Evolutionary conservation across 345 rosid genomes (phyloP), one percentile per base, ranked within the genome.

Genomic region (Noccaea caerulescens): DNA sequence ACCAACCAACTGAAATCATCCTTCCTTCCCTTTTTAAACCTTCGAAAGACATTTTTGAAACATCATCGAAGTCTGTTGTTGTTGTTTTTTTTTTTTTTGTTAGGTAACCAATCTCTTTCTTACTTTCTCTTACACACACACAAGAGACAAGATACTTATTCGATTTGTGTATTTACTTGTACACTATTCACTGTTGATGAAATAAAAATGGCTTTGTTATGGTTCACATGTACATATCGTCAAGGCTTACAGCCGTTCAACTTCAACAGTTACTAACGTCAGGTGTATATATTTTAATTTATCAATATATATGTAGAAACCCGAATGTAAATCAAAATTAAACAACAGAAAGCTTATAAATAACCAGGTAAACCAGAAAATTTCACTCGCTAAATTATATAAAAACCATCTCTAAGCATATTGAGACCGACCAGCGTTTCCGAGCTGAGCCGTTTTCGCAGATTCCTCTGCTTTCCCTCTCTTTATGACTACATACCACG

Each of bases 401-500:
- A 41, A 42, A n/a, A 56, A 66, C 10, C 8, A 55, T 42, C 12
- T 44, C 67, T 61, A 68, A 2, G 74, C 46, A 18, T 45, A 68
- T 23, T 61, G 65, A 44, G 63, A 61, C 37, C 69, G 36, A 25
- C 37, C 63, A 59, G 4, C 42, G 58, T 45, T 52, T 33, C 37
- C 69, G 16, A 37, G 63, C 50, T 75, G 69, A 45, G 44, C 32
- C 16, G 41, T 37, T 56, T 73, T 68, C 11, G 58, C 12, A 37
- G 79, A 68, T 37, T 44, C 51, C 20, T 68, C 69, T 10, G 38
- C 16, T 14, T 65, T 83, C 4, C 75, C 44, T 76, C 80, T 64
- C 75, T 64, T 71, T 38, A 76, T 58, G 43, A 76, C 76, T 23
- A 76, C 42, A 39, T 63, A 63, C 80, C 76, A 76, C 33, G 80